These are phyloP conservation scores for Irpex sp. DNA, from an alignment of 1,284 basidiomycete genomes.

Conservation along the genomic window DNA sequence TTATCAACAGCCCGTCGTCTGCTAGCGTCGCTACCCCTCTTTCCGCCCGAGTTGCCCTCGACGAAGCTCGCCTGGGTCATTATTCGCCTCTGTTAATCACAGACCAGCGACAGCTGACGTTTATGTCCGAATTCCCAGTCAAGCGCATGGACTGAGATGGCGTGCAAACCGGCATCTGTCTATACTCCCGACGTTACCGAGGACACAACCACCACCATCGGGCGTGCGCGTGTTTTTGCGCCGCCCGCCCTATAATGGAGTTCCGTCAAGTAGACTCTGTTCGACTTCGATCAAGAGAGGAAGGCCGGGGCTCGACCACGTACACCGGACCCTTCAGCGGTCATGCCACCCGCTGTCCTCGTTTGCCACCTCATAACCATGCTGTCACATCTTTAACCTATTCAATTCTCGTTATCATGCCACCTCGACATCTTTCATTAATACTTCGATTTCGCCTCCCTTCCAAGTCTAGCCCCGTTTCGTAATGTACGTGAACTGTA, in stretches of 20 bases:
- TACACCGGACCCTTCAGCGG: not conserved
- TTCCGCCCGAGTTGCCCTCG: slow-evolving; percentile 9
- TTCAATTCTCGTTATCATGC: not conserved
- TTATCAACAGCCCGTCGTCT: slow-evolving; percentile 5
- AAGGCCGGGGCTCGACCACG: not conserved
- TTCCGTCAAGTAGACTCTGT: not conserved
- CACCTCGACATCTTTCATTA: not conserved
- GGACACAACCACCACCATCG: not conserved
- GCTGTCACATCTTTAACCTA: not conserved
- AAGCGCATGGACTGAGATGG: not conserved
- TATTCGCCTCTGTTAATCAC: not conserved
- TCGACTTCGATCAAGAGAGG: not conserved
- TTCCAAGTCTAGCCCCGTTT: not conserved
- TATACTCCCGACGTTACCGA: not conserved
- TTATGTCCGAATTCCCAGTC: not conserved
- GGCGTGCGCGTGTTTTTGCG: not conserved
- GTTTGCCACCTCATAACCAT: not conserved
- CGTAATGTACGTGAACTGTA: not conserved
- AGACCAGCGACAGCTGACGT: not conserved
- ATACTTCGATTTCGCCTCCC: not conserved
- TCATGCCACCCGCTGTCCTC: not conserved
- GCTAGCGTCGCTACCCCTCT: slow-evolving; percentile 7
- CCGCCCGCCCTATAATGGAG: not conserved
- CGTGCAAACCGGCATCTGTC: not conserved
- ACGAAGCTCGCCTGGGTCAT: slow-evolving; percentile 1